Evolutionary conservation across 2,329 filamentous ascomycete genomes (phyloP).

Genomic region (Orbilia ellipsospora): DNA sequence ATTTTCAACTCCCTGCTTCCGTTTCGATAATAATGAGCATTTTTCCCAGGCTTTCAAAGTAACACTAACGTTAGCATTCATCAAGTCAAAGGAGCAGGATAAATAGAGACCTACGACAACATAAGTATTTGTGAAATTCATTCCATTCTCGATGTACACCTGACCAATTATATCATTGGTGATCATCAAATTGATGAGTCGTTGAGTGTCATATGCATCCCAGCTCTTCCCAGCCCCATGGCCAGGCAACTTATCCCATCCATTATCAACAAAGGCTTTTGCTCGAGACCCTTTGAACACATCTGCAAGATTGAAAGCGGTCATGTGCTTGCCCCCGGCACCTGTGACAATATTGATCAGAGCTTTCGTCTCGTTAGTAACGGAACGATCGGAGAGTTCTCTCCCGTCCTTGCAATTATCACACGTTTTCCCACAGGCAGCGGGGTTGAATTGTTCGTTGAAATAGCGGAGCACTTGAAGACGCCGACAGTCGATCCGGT

Average conservation of each 20-base stretch:
- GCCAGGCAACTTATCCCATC: slow-evolving; percentile 68
- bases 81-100: slow-evolving; percentile 31
- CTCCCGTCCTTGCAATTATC: slow-evolving; percentile 86
- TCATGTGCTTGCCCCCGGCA: slow-evolving; percentile 69
- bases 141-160: slow-evolving; percentile 72
- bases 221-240: slow-evolving; percentile 77
- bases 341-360: slow-evolving; percentile 75
- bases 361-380: slow-evolving; percentile 77
- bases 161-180: slow-evolving; percentile 79
- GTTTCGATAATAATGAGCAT: slow-evolving; percentile 38
- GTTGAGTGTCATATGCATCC: slow-evolving; percentile 80
- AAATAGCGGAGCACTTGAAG: slow-evolving; percentile 94
- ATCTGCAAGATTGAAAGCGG: slow-evolving; percentile 83
- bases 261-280: slow-evolving; percentile 68
- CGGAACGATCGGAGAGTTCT: slow-evolving; percentile 78
- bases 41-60: slow-evolving; percentile 62
- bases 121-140: slow-evolving; percentile 79
- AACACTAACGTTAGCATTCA: slow-evolving; percentile 11
- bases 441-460: slow-evolving; percentile 79
- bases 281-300: slow-evolving; percentile 78
- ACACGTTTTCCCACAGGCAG: slow-evolving; percentile 78
- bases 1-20: slow-evolving; percentile 59
- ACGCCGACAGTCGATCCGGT: slow-evolving; percentile 84
- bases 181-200: slow-evolving; percentile 81
- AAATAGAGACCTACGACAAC: slow-evolving; percentile 69